Conservation (phyloP, 306 rosid genomes). For the Sesbania bispinosa region DNA sequence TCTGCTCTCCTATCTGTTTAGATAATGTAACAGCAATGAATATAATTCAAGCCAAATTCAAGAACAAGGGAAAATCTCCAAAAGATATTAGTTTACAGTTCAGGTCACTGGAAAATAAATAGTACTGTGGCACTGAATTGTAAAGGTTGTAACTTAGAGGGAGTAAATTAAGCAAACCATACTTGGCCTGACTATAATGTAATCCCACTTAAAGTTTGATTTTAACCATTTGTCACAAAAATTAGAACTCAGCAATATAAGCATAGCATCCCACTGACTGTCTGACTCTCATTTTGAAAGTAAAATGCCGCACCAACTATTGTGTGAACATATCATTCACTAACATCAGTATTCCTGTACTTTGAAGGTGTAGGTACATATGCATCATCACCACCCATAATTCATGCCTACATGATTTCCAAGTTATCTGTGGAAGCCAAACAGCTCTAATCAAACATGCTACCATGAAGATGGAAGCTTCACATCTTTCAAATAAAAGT, state of each 20-base stretch:
- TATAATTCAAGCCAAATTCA: slow-evolving; percentile 17
- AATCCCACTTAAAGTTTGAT: neutral
- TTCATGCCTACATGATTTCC: neutral
- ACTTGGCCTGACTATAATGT: neutral
- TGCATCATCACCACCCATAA: neutral
- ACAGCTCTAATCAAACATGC: neutral
- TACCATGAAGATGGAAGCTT: neutral
- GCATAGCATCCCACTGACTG: neutral
- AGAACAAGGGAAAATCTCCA: neutral
- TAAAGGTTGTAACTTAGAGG: neutral
- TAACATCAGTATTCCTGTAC: neutral
- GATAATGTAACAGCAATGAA: slow-evolving; percentile 18
- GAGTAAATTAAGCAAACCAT: slow-evolving; percentile 1
- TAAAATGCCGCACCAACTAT: slow-evolving; percentile 11
- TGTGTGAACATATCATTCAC: neutral
- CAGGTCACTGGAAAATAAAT: neutral
- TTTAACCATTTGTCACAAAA: neutral
- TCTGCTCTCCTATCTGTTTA: slow-evolving; percentile 75
- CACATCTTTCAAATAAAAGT: slow-evolving; percentile 1
- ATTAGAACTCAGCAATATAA: neutral
- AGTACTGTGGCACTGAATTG: neutral
- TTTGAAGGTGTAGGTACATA: neutral
- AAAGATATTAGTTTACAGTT: neutral
- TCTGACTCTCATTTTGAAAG: neutral
- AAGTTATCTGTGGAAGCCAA: neutral